A percentile compares a stretch with the other conserved stretches of the same genome.
phyloP scores from a whole-genome alignment of 805 yeast genomes.

The Yamadazyma endophytica region DNA sequence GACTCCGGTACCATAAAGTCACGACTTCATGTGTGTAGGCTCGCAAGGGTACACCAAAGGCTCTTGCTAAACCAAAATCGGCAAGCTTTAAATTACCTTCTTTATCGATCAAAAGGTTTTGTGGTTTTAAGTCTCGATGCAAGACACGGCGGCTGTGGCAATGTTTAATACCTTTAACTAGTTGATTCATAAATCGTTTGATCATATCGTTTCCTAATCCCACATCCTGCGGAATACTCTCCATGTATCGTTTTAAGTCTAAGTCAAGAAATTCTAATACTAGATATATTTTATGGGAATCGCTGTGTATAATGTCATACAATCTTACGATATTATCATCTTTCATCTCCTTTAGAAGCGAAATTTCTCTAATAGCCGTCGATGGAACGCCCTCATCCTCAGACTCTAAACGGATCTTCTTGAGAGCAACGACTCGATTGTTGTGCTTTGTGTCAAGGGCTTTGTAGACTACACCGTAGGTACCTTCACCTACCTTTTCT shows the following conservation, averaged over 20 bases:
- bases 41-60: constrained; percentile 94
- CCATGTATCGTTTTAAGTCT: constrained; percentile 96
- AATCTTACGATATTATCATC: constrained; percentile 91
- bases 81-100: constrained; percentile 83
- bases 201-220: constrained; percentile 89
- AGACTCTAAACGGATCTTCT: constrained; percentile 90
- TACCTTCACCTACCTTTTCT: constrained; percentile 97
- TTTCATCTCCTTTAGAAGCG: constrained; percentile 86
- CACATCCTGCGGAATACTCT: constrained; percentile 83
- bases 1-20: constrained; percentile 96
- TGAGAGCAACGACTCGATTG: constrained; percentile 91
- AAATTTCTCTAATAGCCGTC: constrained; percentile 95
- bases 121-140: constrained; percentile 96
- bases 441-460: constrained; percentile 87
- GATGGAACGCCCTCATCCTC: constrained; percentile 99
- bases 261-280: constrained; percentile 93
- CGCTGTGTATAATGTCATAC: constrained; percentile 93
- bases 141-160: constrained; percentile 93
- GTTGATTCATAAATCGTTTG: constrained; percentile 87
- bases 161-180: constrained; percentile 84
- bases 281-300: constrained; percentile 83
- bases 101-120: constrained; percentile 87
- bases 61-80: constrained; percentile 92
- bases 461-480: constrained; percentile 97
- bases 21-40: constrained; percentile 98